Base-by-base conservation (phyloP, 2,329 filamentous ascomycete species). In the Botrytis galanthina region DNA sequence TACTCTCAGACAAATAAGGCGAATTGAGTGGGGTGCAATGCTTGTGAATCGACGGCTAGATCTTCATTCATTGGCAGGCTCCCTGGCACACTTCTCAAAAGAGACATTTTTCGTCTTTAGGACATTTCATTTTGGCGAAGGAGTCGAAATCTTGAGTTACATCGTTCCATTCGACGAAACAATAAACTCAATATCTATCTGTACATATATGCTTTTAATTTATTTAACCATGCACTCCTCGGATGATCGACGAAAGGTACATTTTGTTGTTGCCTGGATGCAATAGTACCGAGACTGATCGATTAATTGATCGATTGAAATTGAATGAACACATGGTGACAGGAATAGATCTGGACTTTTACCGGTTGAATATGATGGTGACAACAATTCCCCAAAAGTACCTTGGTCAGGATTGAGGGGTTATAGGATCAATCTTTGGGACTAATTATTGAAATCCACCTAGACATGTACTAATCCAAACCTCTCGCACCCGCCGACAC, bases 1-100 rank as follows among this genome's bases (percentile, higher is more conserved):
- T 72, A 60, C 71, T 68, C 62, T 68, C 29, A 67, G 64, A 72
- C 71, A 72, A 69, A 68, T 37, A 44, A 57, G 64, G 70, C 62
- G 70, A 63, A 57, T 26, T 51, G 26, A 22, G 35, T 64, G 44
- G 46, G 32, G 10, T 54, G 35, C 37, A 12, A 54, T 72, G 59
- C 35, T 32, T 29, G 59, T 71, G 44, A 39, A 42, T 51, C 22
- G 48, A 42, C 68, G 71, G 71, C 71, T 68, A 72, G 62, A 72
- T 60, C 61, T 71, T 54, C 60, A 46, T 20, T 48, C 39, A 70
- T 70, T 70, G 57, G 68, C 57, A 63, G 57, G 12, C 57, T 51
- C 59, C 59, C 42, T 39, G 39, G 32, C 42, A 61, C 37, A 16
- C 14, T 46, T 70, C 68, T 57, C 37, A 72, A 72, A 67, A 67